Evolutionary conservation across 1,139 yeast genomes (phyloP), one percentile per base, ranked within the genome.

Genomic region (Yamadazyma jaroonii): DNA sequence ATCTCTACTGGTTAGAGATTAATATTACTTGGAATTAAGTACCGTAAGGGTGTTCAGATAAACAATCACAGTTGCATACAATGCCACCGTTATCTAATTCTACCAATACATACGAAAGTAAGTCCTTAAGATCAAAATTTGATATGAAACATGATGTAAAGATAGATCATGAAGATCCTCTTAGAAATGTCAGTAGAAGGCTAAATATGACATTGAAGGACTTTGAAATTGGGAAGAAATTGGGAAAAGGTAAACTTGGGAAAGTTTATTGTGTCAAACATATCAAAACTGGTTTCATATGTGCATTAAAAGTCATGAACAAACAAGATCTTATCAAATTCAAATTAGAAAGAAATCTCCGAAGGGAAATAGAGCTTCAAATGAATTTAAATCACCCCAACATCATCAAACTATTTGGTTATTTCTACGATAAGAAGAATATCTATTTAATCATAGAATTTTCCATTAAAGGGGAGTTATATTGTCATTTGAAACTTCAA

Each of bases 241-340:
- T 92, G 27, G 98, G 98, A 0, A 88, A 87, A 55, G 98, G 98
- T 3, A 89, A 89, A 58, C 79, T 90, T 50, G 98, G 98, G 3
- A 81, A 79, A 49, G 98, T 92, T 0, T 90, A 89, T 59, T 86
- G 96, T 53, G 97, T 85, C 10, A 73, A 76, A 42, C 97, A 90
- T 55, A 81, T 77, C 49, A 52, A 62, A 23, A 75, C 88, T 0
- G 95, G 95, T 1, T 86, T 79, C 51, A 71, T 92, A 2, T 86
- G 95, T 57, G 98, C 98, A 0, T 64, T 92, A 49, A 92, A 92
- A 56, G 95, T 84, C 6, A 87, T 92, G 96, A 80, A 82, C 44
- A 90, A 89, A 61, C 68, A 71, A 35, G 97, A 89, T 47, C 69
- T 92, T 40, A 72, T 79, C 36, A 81, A 80, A 32, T 78, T 81